Base-by-base conservation (phyloP, 441 rosid species). In the Biscutella laevigata region DNA sequence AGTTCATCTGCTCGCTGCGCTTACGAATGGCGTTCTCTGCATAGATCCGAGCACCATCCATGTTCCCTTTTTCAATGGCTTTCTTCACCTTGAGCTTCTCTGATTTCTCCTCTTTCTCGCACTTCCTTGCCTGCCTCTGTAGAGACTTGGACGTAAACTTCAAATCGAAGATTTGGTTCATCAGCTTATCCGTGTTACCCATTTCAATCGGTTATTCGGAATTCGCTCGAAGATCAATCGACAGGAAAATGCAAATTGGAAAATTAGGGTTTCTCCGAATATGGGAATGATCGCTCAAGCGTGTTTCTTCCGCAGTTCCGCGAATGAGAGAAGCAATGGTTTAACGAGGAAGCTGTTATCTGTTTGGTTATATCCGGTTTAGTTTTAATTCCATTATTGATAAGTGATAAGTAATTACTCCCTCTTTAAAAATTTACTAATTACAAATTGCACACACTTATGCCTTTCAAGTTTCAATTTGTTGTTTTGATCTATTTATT, bases 1-100 rank as follows among this genome's bases (percentile, higher is more conserved):
- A 88, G 61, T 86, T 88, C 97, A 88, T 88, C 84, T 88, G 97
- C 79, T 88, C 97, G 39, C 83, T 80, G 45, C 97, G 77, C 74
- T 88, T 88, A n/a, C 97, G 79, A 50, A 88, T 88, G 55, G 95
- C 82, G 54, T 86, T 88, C 74, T 88, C 95, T 7, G 95, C 95
- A 52, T 88, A 88, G 81, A 88, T 86, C 64, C 92, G 73, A 14
- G 84, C 95, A 3, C 96, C 96, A 52, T 88, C 95, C 88, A 85
- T 74, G 73, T 88, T 85, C 0, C 95, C 92, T 59, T 86, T 88
- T 83, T 88, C 95, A 28, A 64, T 88, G 50, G 97, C 95, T 70
- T 88, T 88, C 74, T 88, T 88, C 14, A 64, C 69, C 59, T 64
- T 57, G 51, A 88, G 68, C 64, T 86, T 86, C 78, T 86, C 97